Conservation (phyloP, 2,329 filamentous ascomycete species). For the Geosmithia flava region DNA sequence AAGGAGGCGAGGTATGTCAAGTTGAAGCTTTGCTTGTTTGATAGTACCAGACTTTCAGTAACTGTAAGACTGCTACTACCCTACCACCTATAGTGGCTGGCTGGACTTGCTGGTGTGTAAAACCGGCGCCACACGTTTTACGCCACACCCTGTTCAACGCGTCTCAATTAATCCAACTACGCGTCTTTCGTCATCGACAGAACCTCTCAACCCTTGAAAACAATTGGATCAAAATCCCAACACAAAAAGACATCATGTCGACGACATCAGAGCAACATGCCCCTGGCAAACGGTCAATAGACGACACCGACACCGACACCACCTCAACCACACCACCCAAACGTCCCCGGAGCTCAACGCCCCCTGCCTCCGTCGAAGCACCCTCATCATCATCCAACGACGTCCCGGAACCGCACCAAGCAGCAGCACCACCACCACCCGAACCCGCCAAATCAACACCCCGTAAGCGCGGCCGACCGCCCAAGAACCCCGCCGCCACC, state of each 20-base stretch:
- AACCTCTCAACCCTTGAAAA: neutral
- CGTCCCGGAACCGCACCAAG: slow-evolving; percentile 6
- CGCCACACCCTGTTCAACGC: neutral
- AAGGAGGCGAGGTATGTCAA: neutral
- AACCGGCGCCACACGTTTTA: neutral
- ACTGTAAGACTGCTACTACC: no score
- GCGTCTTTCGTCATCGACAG: neutral
- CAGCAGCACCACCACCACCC: slow-evolving; percentile 6
- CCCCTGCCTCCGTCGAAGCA: neutral
- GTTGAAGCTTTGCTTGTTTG: no score
- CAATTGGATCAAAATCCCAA: no score
- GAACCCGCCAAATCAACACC: slow-evolving; percentile 17
- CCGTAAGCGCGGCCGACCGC: slow-evolving; percentile 18
- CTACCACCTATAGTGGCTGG: no score
- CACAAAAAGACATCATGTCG: neutral
- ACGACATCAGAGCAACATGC: neutral
- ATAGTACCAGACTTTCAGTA: no score
- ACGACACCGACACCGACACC: slow-evolving; percentile 12
- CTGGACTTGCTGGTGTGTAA: no score
- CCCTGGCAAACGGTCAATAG: slow-evolving; percentile 10
- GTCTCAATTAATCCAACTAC: neutral
- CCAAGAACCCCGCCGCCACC: slow-evolving; percentile 9
- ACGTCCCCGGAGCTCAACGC: slow-evolving; percentile 12
- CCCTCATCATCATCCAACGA: no score
- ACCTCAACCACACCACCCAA: slow-evolving; percentile 14